Evolutionary conservation across 2,329 filamentous ascomycete species (phyloP).

Genomic region (Bimuria novae-zelandiae): DNA sequence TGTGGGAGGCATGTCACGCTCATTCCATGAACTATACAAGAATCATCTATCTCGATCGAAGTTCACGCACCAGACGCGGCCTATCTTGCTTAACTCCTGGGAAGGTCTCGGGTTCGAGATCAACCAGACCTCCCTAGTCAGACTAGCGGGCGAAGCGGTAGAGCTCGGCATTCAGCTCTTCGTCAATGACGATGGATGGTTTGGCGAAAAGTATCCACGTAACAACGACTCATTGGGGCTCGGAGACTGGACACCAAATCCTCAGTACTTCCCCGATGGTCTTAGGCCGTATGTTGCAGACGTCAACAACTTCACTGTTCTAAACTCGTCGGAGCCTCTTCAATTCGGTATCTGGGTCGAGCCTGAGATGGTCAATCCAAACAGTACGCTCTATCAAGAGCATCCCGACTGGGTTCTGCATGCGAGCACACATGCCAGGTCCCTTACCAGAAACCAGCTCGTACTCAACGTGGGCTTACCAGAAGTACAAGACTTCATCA

Average conservation of each 20-base stretch:
- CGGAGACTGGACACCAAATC: constrained; percentile 67
- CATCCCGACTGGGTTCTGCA: constrained; percentile 69
- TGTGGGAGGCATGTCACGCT: constrained; percentile 65
- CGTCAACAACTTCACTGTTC: constrained; percentile 56
- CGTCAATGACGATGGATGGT: constrained; percentile 71
- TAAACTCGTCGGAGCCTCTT: constrained; percentile 55
- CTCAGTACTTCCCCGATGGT: constrained; percentile 62
- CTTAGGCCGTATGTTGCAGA: constrained; percentile 57
- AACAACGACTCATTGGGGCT: constrained; percentile 62
- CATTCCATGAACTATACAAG: constrained; percentile 65
- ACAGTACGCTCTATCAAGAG: constrained; percentile 63
- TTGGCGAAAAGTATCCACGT: constrained; percentile 65
- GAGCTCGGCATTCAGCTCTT: constrained; percentile 65
- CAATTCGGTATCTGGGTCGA: constrained; percentile 70
- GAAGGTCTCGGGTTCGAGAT: constrained; percentile 65
- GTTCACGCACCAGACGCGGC: constrained; percentile 57
- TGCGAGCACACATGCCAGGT: constrained; percentile 61
- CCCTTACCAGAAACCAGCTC: constrained; percentile 61
- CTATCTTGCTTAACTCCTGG: constrained; percentile 68
- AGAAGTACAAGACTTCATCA: constrained; percentile 67
- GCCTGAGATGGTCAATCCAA: constrained; percentile 69
- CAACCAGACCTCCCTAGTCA: constrained; percentile 61
- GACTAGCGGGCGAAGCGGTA: constrained; percentile 61
- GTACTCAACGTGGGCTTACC: constrained; percentile 65
- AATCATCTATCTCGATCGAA: constrained; percentile 65